Evolutionary conservation across 2,329 filamentous ascomycete species (phyloP).

Genomic region (Microascus cirrosus): DNA sequence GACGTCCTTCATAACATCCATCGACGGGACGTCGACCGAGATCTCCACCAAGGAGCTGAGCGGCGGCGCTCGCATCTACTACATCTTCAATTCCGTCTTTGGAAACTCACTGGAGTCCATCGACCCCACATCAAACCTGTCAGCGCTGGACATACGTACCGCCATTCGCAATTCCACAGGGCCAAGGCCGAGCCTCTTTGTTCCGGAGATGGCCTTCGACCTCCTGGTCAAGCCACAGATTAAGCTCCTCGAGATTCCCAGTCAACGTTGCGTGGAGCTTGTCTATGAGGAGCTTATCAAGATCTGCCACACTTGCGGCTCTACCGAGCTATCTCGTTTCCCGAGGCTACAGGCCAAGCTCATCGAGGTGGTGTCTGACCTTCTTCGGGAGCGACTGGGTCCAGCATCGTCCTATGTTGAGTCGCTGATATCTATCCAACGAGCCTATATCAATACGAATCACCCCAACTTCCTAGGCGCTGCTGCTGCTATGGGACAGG

Average conservation of each 20-base stretch:
- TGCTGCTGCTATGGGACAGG: slow-evolving; percentile 92
- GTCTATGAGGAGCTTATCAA: slow-evolving; percentile 99
- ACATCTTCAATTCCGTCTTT: slow-evolving; percentile 98
- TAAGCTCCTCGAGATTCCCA: slow-evolving; percentile 88
- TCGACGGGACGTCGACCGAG: slow-evolving; percentile 95
- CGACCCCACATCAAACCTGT: slow-evolving; percentile 90
- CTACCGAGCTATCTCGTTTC: slow-evolving; percentile 83
- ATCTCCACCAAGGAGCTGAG: slow-evolving; percentile 98
- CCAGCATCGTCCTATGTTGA: slow-evolving; percentile 87
- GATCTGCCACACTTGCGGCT: slow-evolving; percentile 97
- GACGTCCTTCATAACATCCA: slow-evolving; percentile 94
- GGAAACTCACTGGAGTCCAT: slow-evolving; percentile 93
- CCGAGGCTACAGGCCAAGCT: slow-evolving; percentile 91
- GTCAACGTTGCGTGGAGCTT: slow-evolving; percentile 91
- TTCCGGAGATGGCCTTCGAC: slow-evolving; percentile 95
- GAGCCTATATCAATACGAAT: slow-evolving; percentile 98
- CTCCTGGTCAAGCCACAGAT: slow-evolving; percentile 97
- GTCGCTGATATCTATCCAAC: slow-evolving; percentile 91
- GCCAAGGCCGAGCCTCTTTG: slow-evolving; percentile 87
- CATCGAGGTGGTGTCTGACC: slow-evolving; percentile 94
- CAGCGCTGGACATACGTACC: slow-evolving; percentile 87
- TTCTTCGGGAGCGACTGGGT: slow-evolving; percentile 82
- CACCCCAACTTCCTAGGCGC: slow-evolving; percentile 97
- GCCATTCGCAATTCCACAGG: slow-evolving; percentile 97
- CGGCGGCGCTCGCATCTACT: slow-evolving; percentile 90